phyloP scores from a whole-genome alignment of 805 yeast species.

The Yarrowia divulgata region DNA sequence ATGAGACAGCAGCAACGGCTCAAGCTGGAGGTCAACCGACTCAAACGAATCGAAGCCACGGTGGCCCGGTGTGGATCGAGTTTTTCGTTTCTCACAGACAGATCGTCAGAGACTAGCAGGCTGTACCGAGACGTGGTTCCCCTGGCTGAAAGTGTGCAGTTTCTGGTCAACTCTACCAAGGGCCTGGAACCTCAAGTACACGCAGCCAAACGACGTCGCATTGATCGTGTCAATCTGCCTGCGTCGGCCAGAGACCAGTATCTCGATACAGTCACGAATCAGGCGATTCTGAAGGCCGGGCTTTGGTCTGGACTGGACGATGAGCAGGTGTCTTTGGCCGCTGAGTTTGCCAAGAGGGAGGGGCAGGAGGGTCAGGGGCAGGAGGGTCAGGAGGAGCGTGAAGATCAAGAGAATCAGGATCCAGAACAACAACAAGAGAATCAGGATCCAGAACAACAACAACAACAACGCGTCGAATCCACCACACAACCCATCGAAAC shows the following conservation, averaged over 20 bases:
- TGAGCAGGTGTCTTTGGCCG: conserved; percentile 14
- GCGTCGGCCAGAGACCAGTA: conserved; percentile 28
- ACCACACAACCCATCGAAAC: no score
- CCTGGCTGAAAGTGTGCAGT: conserved; percentile 24
- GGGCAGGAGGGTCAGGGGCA: background rate
- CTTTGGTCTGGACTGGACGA: conserved; percentile 30
- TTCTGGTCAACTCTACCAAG: conserved; percentile 23
- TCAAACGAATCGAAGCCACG: conserved; percentile 15
- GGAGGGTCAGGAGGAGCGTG: background rate
- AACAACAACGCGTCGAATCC: no score
- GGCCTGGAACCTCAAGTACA: conserved; percentile 4
- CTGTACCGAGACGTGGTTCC: conserved; percentile 22
- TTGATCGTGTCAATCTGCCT: conserved; percentile 4
- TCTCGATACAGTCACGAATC: conserved; percentile 26
- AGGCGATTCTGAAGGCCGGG: conserved; percentile 16
- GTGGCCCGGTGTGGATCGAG: background rate
- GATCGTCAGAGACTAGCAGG: background rate
- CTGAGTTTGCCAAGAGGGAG: conserved; percentile 9
- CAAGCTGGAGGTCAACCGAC: conserved; percentile 13
- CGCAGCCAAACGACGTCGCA: background rate
- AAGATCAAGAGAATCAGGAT: background rate
- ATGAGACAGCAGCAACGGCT: conserved; percentile 28
- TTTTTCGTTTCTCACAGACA: conserved; percentile 12
- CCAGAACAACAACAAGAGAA: no score
- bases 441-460: background rate